phyloP scores from a whole-genome alignment of 768 basidiomycete species.

The Psilocybe cubensis region DNA sequence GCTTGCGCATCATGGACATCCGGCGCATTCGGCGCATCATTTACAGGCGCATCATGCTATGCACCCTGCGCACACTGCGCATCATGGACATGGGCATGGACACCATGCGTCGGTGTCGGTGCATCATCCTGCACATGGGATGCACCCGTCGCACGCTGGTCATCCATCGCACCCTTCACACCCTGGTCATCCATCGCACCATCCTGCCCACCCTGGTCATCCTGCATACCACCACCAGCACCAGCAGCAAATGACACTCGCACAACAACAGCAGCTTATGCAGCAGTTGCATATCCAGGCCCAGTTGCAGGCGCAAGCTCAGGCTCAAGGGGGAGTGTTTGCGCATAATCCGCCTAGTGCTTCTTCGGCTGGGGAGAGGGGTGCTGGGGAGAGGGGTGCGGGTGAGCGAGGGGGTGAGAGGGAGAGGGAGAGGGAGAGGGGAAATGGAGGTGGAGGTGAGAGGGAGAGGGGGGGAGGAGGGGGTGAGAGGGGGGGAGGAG shows the following conservation, averaged over 20 bases:
- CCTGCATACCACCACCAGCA: conserved; percentile 19
- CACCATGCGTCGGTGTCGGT: too few relatives aligned
- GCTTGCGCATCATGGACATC: conserved; percentile 3
- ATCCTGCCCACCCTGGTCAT: background rate
- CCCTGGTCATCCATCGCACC: background rate
- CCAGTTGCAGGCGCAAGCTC: conserved; percentile 6
- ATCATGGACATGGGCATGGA: too few relatives aligned
- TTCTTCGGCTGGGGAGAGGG: too few relatives aligned
- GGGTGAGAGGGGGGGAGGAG: background rate
- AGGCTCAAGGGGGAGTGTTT: conserved; percentile 24
- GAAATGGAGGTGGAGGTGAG: conserved; percentile 5
- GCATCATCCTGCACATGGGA: too few relatives aligned
- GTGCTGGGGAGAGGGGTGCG: too few relatives aligned
- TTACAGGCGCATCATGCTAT: too few relatives aligned
- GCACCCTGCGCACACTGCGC: conserved; percentile 4
- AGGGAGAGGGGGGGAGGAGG: background rate
- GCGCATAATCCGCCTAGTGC: conserved; percentile 31
- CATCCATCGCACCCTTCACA: background rate
- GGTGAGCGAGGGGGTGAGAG: too few relatives aligned
- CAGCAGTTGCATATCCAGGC: conserved; percentile 13
- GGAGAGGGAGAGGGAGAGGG: background rate
- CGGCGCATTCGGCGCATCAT: conserved; percentile 1
- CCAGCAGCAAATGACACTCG: conserved; percentile 21
- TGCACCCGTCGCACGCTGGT: too few relatives aligned
- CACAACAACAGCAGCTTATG: conserved; percentile 4